phyloP scores from a whole-genome alignment of 2,329 filamentous ascomycete genomes.

The Aspergillus sp. region DNA sequence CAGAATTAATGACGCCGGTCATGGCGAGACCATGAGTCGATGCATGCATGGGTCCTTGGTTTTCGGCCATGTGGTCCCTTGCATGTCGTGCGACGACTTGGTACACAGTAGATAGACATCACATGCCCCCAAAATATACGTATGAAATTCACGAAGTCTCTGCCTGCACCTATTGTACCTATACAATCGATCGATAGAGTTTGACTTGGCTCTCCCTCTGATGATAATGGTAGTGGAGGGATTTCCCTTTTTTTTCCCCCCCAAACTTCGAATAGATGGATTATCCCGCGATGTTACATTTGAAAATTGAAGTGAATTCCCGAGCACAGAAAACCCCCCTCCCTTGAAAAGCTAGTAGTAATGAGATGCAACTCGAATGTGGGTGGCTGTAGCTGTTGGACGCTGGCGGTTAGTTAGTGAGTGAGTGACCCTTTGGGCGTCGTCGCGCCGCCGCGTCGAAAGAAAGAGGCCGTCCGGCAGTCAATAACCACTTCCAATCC shows the following conservation, averaged over 20 bases:
- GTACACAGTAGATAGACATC: conserved; percentile 38
- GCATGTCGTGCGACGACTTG: conserved; percentile 23
- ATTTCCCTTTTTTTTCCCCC: neutral
- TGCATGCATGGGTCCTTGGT: conserved; percentile 8
- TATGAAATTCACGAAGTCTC: conserved; percentile 21
- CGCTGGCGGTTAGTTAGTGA: neutral
- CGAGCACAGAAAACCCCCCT: too few relatives aligned
- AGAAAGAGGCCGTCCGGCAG: neutral
- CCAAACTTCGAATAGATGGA: neutral
- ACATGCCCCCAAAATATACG: conserved; percentile 36
- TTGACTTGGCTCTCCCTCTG: neutral
- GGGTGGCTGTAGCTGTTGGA: neutral
- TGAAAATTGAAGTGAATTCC: neutral
- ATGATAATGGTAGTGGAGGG: neutral
- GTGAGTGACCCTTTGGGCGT: neutral
- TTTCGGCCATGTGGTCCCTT: conserved; percentile 18
- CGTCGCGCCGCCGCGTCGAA: neutral
- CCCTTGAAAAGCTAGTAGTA: too few relatives aligned
- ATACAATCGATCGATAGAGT: neutral
- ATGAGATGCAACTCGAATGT: too few relatives aligned
- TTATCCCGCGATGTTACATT: neutral
- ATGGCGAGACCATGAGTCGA: conserved; percentile 21
- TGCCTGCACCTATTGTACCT: neutral
- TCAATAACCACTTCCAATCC: conserved; percentile 3
- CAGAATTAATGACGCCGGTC: conserved; percentile 28